Conservation (phyloP, 352 stramenopile species). For the Phytophthora syringae region DNA sequence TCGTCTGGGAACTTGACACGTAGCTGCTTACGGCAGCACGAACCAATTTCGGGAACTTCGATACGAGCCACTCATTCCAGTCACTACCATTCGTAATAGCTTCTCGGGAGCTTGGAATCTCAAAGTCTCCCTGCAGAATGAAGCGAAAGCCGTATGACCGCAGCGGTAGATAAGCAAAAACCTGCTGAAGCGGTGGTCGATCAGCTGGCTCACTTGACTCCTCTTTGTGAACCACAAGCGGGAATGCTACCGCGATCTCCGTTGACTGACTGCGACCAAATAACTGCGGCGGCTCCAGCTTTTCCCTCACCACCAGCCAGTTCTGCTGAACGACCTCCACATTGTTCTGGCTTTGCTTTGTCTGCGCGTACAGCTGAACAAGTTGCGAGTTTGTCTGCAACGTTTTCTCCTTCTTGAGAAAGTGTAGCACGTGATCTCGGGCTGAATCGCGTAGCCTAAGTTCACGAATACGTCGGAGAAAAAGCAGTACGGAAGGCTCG, state of each 20-base stretch:
- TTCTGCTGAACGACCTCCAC: constrained; percentile 41
- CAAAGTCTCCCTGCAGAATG: constrained; percentile 89
- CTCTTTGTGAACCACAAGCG: constrained; percentile 28
- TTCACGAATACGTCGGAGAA: constrained; percentile 74
- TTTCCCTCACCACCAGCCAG: constrained; percentile 69
- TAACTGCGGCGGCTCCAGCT: constrained; percentile 34
- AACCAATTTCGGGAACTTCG: constrained; percentile 69
- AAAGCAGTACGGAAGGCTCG: constrained; percentile 83
- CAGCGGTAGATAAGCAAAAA: constrained; percentile 87
- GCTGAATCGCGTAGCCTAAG: constrained; percentile 60
- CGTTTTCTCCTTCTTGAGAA: constrained; percentile 54
- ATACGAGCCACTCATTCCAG: constrained; percentile 91
- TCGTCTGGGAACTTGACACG: constrained; percentile 15
- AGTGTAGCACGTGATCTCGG: constrained; percentile 39
- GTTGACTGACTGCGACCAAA: constrained; percentile 37
- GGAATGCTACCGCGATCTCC: constrained; percentile 69
- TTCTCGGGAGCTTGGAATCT: constrained; percentile 86
- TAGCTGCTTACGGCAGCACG: constrained; percentile 35
- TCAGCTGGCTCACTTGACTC: constrained; percentile 5
- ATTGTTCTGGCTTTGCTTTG: constrained; percentile 13
- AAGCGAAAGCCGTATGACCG: constrained; percentile 86
- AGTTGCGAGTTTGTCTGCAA: constrained; percentile 30
- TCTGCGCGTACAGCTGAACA: constrained; percentile 51
- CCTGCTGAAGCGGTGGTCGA: constrained; percentile 66
- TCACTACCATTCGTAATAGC: constrained; percentile 82